phyloP scores from a whole-genome alignment of 495 filamentous ascomycete species.

The Apiosordaria backusii region DNA sequence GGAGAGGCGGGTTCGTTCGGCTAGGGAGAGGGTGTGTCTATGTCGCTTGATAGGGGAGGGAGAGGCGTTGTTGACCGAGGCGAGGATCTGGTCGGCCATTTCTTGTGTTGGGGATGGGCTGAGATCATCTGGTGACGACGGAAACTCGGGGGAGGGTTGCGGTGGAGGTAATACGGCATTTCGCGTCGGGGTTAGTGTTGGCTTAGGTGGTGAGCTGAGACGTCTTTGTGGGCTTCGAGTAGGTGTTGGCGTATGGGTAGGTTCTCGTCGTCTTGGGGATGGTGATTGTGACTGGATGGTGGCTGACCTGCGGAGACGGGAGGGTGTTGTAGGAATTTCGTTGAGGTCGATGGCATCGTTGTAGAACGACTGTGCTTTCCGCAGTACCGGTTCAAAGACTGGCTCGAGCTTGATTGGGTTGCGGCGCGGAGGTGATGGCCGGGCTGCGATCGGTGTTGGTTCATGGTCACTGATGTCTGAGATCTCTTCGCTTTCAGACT shows the following conservation, averaged over 20 bases:
- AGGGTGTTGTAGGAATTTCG: conserved; percentile 13
- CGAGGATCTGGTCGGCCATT: conserved; percentile 54
- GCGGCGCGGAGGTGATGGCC: conserved; percentile 19
- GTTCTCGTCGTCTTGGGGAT: neutral
- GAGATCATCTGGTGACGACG: conserved; percentile 15
- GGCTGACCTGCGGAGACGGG: conserved; percentile 21
- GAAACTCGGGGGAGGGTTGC: conserved; percentile 8
- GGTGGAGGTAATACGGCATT: neutral
- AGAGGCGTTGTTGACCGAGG: conserved; percentile 49
- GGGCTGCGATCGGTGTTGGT: conserved; percentile 27
- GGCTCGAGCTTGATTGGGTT: conserved; percentile 19
- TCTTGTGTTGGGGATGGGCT: conserved; percentile 44
- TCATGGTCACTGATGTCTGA: conserved; percentile 47
- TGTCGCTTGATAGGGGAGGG: conserved; percentile 53
- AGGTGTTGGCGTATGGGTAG: conserved; percentile 6
- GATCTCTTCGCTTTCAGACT: conserved; percentile 31
- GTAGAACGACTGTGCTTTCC: conserved; percentile 20
- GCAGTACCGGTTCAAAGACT: conserved; percentile 20
- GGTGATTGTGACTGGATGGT: conserved; percentile 18
- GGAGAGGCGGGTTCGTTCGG: conserved; percentile 51
- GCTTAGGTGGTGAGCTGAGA: conserved; percentile 17
- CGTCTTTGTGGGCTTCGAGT: conserved; percentile 14
- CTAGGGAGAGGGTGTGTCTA: conserved; percentile 50
- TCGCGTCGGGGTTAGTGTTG: neutral
- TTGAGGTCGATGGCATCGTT: conserved; percentile 5